A percentile compares a stretch with the other conserved stretches of the same genome.
phyloP scores from a whole-genome alignment of 805 yeast genomes.

The Nakazawaea ishiwadae region DNA sequence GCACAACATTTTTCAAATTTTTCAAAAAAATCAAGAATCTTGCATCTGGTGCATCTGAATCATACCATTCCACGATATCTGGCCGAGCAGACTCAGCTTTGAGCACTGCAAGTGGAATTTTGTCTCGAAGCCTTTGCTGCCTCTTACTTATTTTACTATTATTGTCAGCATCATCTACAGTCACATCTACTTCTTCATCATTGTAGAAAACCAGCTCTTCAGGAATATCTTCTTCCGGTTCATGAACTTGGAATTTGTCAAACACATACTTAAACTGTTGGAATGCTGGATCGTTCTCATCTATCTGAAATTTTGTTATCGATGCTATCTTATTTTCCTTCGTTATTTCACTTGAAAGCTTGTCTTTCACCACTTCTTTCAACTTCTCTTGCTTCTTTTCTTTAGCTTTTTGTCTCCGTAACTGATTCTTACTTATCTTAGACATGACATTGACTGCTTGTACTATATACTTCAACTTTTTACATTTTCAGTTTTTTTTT shows the following conservation, averaged over 20 bases:
- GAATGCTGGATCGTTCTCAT: conserved; percentile 12
- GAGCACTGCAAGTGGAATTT: conserved; percentile 62
- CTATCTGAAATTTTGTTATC: conserved; percentile 12
- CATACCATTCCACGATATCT: conserved; percentile 80
- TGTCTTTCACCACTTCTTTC: conserved; percentile 12
- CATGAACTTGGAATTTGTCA: conserved; percentile 26
- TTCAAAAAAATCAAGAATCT: conserved; percentile 59
- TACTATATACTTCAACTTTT: neutral
- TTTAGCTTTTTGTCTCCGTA: conserved; percentile 47
- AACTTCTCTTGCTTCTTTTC: conserved; percentile 24
- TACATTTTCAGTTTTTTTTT: conserved; percentile 3
- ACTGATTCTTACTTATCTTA: conserved; percentile 48
- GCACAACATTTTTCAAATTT: conserved; percentile 58
- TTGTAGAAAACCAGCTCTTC: conserved; percentile 19
- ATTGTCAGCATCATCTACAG: conserved; percentile 19
- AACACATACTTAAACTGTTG: conserved; percentile 29
- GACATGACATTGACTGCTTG: conserved; percentile 1
- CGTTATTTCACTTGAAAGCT: conserved; percentile 1
- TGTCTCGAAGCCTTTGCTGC: conserved; percentile 45
- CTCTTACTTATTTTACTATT: conserved; percentile 33
- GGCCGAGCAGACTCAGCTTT: conserved; percentile 62
- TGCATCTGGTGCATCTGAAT: conserved; percentile 83
- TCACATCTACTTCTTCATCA: conserved; percentile 16
- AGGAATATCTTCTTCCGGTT: conserved; percentile 20
- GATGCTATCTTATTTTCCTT: conserved; percentile 15